A percentile compares a stretch with the other conserved stretches of the same genome.
phyloP scores from a whole-genome alignment of 805 yeast genomes.

The Yarrowia bubula region DNA sequence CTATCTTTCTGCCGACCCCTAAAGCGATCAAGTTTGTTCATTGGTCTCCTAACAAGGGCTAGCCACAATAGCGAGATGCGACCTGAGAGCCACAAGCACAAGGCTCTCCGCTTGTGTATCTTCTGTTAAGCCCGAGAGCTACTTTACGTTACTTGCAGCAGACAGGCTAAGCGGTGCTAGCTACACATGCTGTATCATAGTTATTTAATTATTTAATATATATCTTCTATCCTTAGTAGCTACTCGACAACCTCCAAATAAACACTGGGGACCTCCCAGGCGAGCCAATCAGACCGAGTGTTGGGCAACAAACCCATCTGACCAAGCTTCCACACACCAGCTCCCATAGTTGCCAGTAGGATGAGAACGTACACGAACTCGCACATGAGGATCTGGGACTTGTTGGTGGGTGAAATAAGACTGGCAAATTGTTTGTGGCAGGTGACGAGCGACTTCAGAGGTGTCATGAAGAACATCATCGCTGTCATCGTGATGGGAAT shows the following conservation, averaged over 20 bases:
- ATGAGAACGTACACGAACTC: conserved; percentile 50
- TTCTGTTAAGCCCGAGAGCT: no score
- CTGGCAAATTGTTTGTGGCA: conserved; percentile 55
- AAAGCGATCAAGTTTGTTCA: no score
- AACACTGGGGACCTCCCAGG: conserved; percentile 57
- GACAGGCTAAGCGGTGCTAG: no score
- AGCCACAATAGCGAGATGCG: no score
- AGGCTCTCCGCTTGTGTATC: no score
- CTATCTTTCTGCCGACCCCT: no score
- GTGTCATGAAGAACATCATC: conserved; percentile 69
- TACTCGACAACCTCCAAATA: neutral
- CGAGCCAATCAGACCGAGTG: conserved; percentile 84
- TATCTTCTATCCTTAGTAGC: conserved; percentile 29
- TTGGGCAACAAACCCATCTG: conserved; percentile 90
- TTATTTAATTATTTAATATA: no score
- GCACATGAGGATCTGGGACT: conserved; percentile 40
- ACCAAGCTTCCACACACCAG: conserved; percentile 83
- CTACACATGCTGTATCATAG: no score
- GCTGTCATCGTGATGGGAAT: conserved; percentile 88
- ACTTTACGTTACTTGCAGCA: no score
- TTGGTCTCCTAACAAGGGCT: no score
- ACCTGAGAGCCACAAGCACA: no score
- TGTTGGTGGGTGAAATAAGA: conserved; percentile 36
- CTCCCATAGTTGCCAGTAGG: conserved; percentile 56
- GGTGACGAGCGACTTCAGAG: conserved; percentile 66